phyloP scores from a whole-genome alignment of 2,329 filamentous ascomycete genomes.

The Pseudogymnoascus sp. region DNA sequence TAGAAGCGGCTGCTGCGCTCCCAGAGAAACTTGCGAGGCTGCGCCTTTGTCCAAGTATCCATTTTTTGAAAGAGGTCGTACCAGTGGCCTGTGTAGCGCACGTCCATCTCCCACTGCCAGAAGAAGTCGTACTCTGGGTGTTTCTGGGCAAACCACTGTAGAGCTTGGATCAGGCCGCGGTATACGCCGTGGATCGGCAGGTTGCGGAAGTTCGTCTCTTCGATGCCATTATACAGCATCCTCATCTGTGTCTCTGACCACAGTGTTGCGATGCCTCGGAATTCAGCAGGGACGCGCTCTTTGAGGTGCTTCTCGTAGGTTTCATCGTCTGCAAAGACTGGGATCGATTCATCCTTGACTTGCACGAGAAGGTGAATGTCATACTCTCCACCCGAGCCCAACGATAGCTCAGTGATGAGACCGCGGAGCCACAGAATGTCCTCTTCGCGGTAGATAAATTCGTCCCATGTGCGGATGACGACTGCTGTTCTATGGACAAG shows the following conservation, averaged over 20 bases:
- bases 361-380: slow-evolving; percentile 81
- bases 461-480: slow-evolving; percentile 75
- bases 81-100: slow-evolving; percentile 83
- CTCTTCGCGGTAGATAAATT: slow-evolving; percentile 70
- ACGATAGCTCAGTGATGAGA: slow-evolving; percentile 72
- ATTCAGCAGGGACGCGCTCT: slow-evolving; percentile 70
- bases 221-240: slow-evolving; percentile 78
- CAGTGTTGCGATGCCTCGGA: slow-evolving; percentile 78
- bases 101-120: slow-evolving; percentile 96
- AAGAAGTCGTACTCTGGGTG: slow-evolving; percentile 87
- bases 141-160: slow-evolving; percentile 84
- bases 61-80: slow-evolving; percentile 67
- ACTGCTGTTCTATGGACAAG: slow-evolving; percentile 61
- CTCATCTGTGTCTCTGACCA: slow-evolving; percentile 96
- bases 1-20: slow-evolving; percentile 75
- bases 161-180: slow-evolving; percentile 84
- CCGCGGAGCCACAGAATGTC: slow-evolving; percentile 76
- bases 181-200: slow-evolving; percentile 87
- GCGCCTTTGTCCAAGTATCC: slow-evolving; percentile 59
- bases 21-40: slow-evolving; percentile 75
- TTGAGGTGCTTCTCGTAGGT: slow-evolving; percentile 60
- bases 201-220: slow-evolving; percentile 62
- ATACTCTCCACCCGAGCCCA: slow-evolving; percentile 79
- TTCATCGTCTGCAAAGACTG: slow-evolving; percentile 70
- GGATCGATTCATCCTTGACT: slow-evolving; percentile 68